Base-by-base conservation (phyloP, 805 yeast genomes). In the Geotrichum ghanense region DNA sequence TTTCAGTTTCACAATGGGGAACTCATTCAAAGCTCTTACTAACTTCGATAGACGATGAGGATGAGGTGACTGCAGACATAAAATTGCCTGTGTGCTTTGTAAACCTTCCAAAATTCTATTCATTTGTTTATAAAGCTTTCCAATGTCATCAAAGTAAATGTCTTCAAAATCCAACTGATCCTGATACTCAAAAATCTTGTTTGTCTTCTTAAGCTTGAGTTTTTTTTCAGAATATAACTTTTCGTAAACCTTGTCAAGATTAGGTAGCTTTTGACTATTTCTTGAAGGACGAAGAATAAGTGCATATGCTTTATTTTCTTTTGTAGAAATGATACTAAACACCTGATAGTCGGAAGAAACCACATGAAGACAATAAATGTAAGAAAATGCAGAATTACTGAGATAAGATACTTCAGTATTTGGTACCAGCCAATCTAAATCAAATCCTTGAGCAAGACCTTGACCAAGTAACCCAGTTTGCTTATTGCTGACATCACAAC, bases 381-480 rank as follows among this genome's bases (percentile, higher is more conserved):
- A 65, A 39, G 76, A 79, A 69, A 81, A 68, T 3, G 68, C 62
- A 53, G 81, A 76, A 31, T 71, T 64, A 44, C 68, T 64, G 52
- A 87, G 64, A 55, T 87, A 86, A 40, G 68, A 35, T 45, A 43
- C 16, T 42, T 22, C 41, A 22, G 41, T 37, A 17, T 45, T 44
- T 12, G 52, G 53, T 3, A 46, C 31, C 35, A 64, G 62, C 60
- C 80, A 79, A 44, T 75, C 75, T 47, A 75, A 58, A 12, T 82
- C 77, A 62, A 94, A 94, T 0, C 98, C 98, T 49, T 75, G 73
- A 54, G 85, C 88, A 48, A 92, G 66, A 23, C 96, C 95, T 56
- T 74, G 76, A 5, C 97, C 95, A 7, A 94, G 67, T 0, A 88
- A 78, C 6, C 97, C 96, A n/a, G 85, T 75, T 47, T 74, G 71